Evolutionary conservation across 371 early-diverging fungal genomes (phyloP).

Genomic region (Lichtheimia corymbifera): DNA sequence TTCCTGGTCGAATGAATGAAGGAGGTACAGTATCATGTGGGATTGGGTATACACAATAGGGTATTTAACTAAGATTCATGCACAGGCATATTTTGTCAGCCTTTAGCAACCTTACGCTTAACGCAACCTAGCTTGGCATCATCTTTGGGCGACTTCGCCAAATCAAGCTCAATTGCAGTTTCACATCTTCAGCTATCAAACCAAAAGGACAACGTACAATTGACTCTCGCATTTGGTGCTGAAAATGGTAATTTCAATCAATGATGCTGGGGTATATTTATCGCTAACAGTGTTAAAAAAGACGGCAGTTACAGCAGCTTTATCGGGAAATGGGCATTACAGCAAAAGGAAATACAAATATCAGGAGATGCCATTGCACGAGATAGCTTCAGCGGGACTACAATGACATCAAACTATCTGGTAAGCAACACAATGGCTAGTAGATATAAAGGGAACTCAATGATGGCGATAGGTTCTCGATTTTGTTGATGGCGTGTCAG

Average conservation of each 20-base stretch:
- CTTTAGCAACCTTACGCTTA: slow-evolving; percentile 18
- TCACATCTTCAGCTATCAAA: slow-evolving; percentile 18
- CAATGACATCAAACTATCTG: slow-evolving; percentile 4
- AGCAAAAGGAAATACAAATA: slow-evolving; percentile 8
- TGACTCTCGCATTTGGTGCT: slow-evolving; percentile 17
- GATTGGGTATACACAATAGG: too few species aligned
- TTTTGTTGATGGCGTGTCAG: not conserved
- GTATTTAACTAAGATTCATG: too few species aligned
- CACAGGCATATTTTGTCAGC: slow-evolving; percentile 15
- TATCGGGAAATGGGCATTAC: slow-evolving; percentile 17
- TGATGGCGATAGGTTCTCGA: not conserved
- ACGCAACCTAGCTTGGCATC: slow-evolving; percentile 1
- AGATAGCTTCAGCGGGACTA: slow-evolving; percentile 4
- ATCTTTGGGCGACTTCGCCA: slow-evolving; percentile 2
- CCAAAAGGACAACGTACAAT: slow-evolving; percentile 1
- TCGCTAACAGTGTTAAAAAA: not conserved
- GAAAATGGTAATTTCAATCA: slow-evolving; percentile 5
- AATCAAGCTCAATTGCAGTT: slow-evolving; percentile 8
- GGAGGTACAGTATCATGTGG: not conserved
- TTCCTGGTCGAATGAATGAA: slow-evolving; percentile 25
- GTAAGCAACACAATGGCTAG: not conserved
- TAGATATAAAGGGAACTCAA: too few species aligned
- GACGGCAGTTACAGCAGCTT: not conserved
- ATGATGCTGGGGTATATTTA: too few species aligned
- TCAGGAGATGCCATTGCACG: slow-evolving; percentile 8